A percentile compares a stretch with the other conserved stretches of the same genome.
These are phyloP conservation scores for Pseudogymnoascus sp. DNA, from an alignment of 2,329 filamentous ascomycete species.

Conservation along the genomic window DNA sequence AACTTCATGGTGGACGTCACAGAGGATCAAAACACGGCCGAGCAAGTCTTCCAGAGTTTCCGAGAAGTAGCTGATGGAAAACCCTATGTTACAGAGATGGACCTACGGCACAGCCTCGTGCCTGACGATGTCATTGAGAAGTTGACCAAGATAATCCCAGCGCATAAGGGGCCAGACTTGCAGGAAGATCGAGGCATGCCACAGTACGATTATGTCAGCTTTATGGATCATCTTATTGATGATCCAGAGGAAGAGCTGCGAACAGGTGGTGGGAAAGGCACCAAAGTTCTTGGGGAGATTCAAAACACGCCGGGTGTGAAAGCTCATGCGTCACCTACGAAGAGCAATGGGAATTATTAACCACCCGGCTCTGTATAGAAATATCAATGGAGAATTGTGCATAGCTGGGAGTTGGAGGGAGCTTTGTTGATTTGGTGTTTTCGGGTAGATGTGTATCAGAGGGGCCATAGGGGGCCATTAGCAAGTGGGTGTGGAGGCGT, in stretches of 20 bases:
- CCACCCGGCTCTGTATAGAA: not conserved
- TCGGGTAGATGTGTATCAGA: not conserved
- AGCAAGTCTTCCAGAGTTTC: slow-evolving; percentile 98
- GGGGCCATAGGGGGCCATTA: not conserved
- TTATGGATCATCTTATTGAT: slow-evolving; percentile 80
- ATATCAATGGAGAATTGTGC: not conserved
- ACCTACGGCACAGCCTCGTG: slow-evolving; percentile 87
- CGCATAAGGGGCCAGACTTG: slow-evolving; percentile 75
- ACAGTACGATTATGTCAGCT: slow-evolving; percentile 93
- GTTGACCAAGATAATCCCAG: slow-evolving; percentile 76
- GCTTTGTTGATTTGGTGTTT: slow-evolving; percentile 1
- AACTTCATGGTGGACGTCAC: slow-evolving; percentile 99
- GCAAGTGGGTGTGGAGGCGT: not conserved
- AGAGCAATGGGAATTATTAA: slow-evolving; percentile 4
- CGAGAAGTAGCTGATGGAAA: slow-evolving; percentile 96
- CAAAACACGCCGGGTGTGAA: not conserved
- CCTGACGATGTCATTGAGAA: slow-evolving; percentile 96
- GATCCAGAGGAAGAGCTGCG: slow-evolving; percentile 16
- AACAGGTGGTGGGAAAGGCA: not conserved
- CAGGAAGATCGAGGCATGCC: slow-evolving; percentile 73
- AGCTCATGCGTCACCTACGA: slow-evolving; percentile 1
- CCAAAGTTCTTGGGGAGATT: slow-evolving; percentile 2
- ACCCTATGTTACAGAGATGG: slow-evolving; percentile 96
- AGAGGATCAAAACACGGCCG: slow-evolving; percentile 96
- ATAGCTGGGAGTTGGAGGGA: slow-evolving; percentile 4